Conservation (phyloP, 139 green algal genomes). For the Mychonastes homosphaera region DNA sequence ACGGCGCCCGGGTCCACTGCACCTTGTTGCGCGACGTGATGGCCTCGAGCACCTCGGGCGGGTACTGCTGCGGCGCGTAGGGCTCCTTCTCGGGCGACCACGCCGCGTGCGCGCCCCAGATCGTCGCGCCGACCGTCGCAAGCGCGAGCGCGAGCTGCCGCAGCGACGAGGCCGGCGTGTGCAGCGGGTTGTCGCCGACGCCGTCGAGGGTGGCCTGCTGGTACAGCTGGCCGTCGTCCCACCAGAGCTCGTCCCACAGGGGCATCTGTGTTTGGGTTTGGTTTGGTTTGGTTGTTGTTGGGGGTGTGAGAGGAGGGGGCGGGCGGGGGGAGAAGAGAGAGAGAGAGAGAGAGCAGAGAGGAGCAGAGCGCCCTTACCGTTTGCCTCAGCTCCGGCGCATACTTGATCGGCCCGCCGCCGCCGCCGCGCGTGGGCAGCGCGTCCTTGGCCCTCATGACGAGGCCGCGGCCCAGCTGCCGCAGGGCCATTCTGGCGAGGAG, state of each 20-base stretch:
- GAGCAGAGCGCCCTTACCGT: background rate
- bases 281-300: too few species aligned
- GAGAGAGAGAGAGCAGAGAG: background rate
- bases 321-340: background rate
- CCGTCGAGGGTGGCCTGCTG: conserved; percentile 28
- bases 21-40: conserved; percentile 25
- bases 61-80: conserved; percentile 42
- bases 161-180: conserved; percentile 28
- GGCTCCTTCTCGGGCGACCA: background rate
- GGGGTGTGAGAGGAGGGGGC: too few species aligned
- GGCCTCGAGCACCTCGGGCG: conserved; percentile 29
- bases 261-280: too few species aligned
- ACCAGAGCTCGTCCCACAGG: conserved; percentile 45
- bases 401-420: conserved; percentile 35
- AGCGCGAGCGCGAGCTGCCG: conserved; percentile 1
- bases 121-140: background rate
- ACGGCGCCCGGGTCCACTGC: conserved; percentile 24
- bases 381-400: conserved; percentile 21
- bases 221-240: conserved; percentile 43
- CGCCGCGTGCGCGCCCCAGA: background rate
- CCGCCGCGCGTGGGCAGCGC: conserved; percentile 28
- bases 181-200: too few species aligned
- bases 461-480: conserved; percentile 7
- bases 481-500: conserved; percentile 11
- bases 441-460: conserved; percentile 7